Percentiles rank a stretch among this genome's conserved stretches.
These are phyloP conservation scores for Saccharomycopsis sp. DNA, from an alignment of 805 yeast genomes.

Conservation along the genomic window DNA sequence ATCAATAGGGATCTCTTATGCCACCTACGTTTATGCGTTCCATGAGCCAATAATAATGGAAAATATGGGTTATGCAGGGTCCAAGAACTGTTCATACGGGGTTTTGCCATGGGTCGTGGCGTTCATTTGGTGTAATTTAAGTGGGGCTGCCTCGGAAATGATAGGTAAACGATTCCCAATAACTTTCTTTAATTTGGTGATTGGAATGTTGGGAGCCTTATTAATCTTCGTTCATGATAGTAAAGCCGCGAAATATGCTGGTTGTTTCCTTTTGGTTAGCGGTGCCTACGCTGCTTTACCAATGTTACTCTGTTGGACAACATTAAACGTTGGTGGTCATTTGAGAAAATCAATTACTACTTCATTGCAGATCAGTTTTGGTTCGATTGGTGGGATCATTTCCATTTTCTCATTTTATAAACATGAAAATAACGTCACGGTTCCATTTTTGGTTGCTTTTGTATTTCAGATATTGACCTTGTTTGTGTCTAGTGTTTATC, in stretches of 20 bases:
- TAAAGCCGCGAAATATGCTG: constrained; percentile 46
- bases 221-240: constrained; percentile 30
- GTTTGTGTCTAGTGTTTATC: not conserved
- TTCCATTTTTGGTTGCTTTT: not conserved
- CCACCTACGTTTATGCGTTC: constrained; percentile 20
- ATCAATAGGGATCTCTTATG: constrained; percentile 17
- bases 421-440: not conserved
- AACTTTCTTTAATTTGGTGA: constrained; percentile 27
- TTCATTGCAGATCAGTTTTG: constrained; percentile 60
- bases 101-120: constrained; percentile 19
- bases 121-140: constrained; percentile 24
- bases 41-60: constrained; percentile 17
- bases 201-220: constrained; percentile 49
- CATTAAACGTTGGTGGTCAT: constrained; percentile 58
- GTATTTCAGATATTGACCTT: not conserved
- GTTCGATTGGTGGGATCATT: constrained; percentile 64
- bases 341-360: constrained; percentile 50
- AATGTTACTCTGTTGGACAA: constrained; percentile 56
- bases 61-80: constrained; percentile 1
- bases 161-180: constrained; percentile 46
- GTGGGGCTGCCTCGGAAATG: constrained; percentile 48
- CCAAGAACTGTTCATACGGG: constrained; percentile 10
- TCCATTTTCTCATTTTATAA: constrained; percentile 38
- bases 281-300: constrained; percentile 68
- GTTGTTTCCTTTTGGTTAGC: constrained; percentile 44